Base-by-base conservation (phyloP, 2,329 filamentous ascomycete genomes). In the Aquanectria penicillioides region DNA sequence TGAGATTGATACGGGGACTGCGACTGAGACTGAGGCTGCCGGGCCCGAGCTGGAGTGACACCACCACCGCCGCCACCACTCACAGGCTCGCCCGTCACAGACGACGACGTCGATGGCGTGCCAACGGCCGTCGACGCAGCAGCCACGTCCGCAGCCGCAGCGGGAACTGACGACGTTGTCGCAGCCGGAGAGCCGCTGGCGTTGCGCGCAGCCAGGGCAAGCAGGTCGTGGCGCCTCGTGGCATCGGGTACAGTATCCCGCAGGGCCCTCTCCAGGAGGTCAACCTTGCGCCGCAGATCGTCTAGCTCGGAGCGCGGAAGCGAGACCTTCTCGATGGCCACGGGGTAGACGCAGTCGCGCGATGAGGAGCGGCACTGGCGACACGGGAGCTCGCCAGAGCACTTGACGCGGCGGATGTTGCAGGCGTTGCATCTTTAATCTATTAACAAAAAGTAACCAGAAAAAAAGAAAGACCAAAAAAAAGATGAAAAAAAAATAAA, bases 341-440 rank as follows among this genome's bases (percentile, higher is more conserved):
- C 67, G 15, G 82, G 82, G 65, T 84, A 84, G 46, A 78, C 62
- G 68, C 82, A 84, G 9, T 80, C 76, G 55, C 82, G 75, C 26
- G 77, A 74, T 25, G 77, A 71, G 29, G 73, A 73, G 20, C 68
- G 64, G 64, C 82, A 84, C 61, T 82, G 79, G 34, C 69, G 67
- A 66, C 82, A 84, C 0, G 82, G 82, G n/a, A 66, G 70, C 4
- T 81, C 76, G 40, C 82, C 82, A 11, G 80, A 83, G 70, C 82
- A 84, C 63, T 81, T 83, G 68, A 83, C 80, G 56, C 82, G 78
- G 38, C 81, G 78, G 40, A 83, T 68, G 71, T 84, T 84, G 73
- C 82, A 84, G 68, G 73, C 78, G 65, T 84, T 84, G 74, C 82
- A 84, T 56, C 81, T 83, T 53, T 20, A 33, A 33, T 43, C 22